Evolutionary conservation across 305 asterid species (phyloP), one percentile per base, ranked within the genome.

Genomic region (Fraxinus dipetala): DNA sequence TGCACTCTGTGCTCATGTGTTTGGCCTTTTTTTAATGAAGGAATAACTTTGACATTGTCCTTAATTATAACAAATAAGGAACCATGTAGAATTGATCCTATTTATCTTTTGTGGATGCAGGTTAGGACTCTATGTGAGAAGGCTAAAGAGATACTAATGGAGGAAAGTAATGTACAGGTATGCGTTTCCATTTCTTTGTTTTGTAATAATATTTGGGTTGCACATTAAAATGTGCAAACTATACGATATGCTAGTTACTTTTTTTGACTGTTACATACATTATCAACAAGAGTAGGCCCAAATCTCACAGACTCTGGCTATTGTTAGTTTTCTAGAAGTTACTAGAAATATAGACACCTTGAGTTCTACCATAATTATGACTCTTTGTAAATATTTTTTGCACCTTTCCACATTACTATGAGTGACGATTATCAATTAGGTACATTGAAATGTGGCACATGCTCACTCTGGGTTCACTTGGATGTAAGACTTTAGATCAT

Each of bases 121-220:
- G 98, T 95, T 75, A 91, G 94, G 85, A 83, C 91, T 73, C 86
- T 94, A 48, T 94, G 98, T 70, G 98, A 94, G 83, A 94, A 94
- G 90, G 98, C 97, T 1, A 94, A 94, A 83, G 98, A 94, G 91
- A 93, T 94, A 84, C 87, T 94, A 82, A 93, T 91, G 92, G 92
- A 90, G 11, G 98, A 94, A 89, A 94, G 98, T 85, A 94, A 94
- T 76, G 98, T 94, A 76, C 98, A 94, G 99, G 98, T 95, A 88
- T 85, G 85, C 24, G 78, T 69, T 77, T 75, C 78, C 73, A 24
- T 56, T 43, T 56, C 74, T 75, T 80, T 69, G 38, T 30, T 30
- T 30, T 38, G 32, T 30, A 28, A 30, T 69, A 11, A 69, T 28
- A 20, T 14, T 9, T 22, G 14, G 14, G 34, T 61, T 61, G 14